phyloP scores from a whole-genome alignment of 495 filamentous ascomycete species.

The Hapsidospora chrysogenum region DNA sequence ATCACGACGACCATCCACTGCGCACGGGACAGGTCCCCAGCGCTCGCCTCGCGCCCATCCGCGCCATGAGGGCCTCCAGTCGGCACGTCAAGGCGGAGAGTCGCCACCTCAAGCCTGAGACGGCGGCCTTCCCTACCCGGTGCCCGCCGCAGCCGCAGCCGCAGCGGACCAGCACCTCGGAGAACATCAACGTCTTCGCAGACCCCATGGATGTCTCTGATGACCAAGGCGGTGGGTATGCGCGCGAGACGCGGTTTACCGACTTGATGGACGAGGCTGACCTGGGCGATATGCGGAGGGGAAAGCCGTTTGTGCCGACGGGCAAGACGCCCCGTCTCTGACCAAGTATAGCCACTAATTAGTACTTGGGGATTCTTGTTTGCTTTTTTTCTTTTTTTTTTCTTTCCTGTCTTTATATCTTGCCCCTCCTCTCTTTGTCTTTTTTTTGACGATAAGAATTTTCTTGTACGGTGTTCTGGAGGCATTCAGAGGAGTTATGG shows the following conservation, averaged over 20 bases:
- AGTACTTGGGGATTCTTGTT: no score
- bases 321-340: no score
- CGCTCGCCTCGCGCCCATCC: constrained; percentile 2
- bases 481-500: no score
- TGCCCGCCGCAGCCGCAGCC: constrained; percentile 3
- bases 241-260: constrained; percentile 39
- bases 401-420: not conserved
- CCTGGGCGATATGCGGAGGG: constrained; percentile 30
- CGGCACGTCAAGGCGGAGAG: not conserved
- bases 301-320: constrained; percentile 18
- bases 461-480: no score
- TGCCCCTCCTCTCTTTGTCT: not conserved
- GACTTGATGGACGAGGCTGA: constrained; percentile 41
- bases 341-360: no score
- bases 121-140: not conserved
- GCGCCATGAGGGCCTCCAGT: constrained; percentile 1
- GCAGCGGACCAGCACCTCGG: constrained; percentile 39
- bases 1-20: not conserved
- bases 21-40: constrained; percentile 2
- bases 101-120: not conserved
- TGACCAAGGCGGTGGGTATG: not conserved
- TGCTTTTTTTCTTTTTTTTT: not conserved
- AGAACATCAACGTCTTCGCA: constrained; percentile 57
- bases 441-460: constrained; percentile 1
- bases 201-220: constrained; percentile 31